Conservation (phyloP, 495 filamentous ascomycete species). For the Xylaria acuta region DNA sequence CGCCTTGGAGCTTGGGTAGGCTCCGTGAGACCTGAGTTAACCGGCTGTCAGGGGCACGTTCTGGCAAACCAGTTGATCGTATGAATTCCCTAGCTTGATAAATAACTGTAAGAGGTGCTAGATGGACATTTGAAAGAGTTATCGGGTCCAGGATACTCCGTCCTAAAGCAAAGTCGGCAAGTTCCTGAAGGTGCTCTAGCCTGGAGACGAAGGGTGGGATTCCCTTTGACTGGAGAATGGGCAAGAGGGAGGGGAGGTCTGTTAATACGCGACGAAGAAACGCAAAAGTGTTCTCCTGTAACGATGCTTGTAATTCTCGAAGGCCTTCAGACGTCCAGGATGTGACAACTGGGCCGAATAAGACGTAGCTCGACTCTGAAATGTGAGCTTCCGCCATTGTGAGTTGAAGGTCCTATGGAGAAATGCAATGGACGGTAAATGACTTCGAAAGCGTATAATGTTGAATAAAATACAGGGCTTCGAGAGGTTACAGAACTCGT, state of each 20-base stretch:
- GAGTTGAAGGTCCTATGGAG: neutral
- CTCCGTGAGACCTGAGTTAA: neutral
- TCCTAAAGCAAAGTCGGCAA: neutral
- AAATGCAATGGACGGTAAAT: neutral
- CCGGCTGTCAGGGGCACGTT: too few relatives aligned
- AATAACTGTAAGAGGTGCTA: neutral
- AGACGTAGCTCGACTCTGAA: neutral
- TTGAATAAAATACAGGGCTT: neutral
- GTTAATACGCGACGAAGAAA: neutral
- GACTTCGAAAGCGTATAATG: neutral
- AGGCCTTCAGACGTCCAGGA: conserved; percentile 4
- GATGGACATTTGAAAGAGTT: conserved; percentile 10
- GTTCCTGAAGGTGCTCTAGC: conserved; percentile 3
- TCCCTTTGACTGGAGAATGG: neutral
- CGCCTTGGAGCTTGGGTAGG: conserved; percentile 4
- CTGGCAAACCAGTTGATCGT: neutral
- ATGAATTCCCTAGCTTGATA: neutral
- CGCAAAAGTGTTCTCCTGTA: neutral
- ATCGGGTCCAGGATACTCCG: neutral
- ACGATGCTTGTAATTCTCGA: conserved; percentile 23
- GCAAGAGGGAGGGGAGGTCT: neutral
- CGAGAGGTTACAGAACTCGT: too few relatives aligned
- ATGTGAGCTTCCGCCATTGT: conserved; percentile 1
- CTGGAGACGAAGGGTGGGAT: neutral
- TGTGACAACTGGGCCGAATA: conserved; percentile 12